phyloP scores from a whole-genome alignment of 352 stramenopile genomes.

The Globisporangium alternatum region DNA sequence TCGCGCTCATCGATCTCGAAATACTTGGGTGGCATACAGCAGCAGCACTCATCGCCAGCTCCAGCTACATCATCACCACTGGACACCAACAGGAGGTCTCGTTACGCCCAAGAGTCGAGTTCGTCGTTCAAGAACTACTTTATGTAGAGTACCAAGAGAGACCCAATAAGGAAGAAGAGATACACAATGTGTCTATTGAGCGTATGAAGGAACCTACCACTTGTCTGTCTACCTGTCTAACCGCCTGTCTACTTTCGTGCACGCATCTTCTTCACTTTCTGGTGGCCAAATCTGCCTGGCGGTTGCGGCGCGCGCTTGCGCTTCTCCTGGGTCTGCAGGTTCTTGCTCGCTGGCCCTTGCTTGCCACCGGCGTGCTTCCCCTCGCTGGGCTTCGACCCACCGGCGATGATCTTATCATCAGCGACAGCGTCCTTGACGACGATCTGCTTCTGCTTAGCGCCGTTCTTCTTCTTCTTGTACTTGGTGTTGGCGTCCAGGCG shows the following conservation, averaged over 20 bases:
- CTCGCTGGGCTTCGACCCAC: not conserved
- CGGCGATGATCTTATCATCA: constrained; percentile 5
- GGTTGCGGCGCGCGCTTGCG: constrained; percentile 19
- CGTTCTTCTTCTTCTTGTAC: constrained; percentile 31
- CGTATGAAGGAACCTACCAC: not conserved
- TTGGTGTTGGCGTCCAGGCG: constrained; percentile 46
- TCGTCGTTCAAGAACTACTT: constrained; percentile 26
- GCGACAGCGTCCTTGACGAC: not conserved
- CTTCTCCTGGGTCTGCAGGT: constrained; percentile 26
- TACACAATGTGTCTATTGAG: constrained; percentile 11
- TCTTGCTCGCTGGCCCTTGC: constrained; percentile 15
- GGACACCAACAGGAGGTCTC: constrained; percentile 15
- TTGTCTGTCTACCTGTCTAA: not conserved
- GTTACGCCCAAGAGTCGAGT: constrained; percentile 22
- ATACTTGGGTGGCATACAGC: constrained; percentile 22
- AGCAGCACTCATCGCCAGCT: not conserved
- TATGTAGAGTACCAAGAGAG: constrained; percentile 7
- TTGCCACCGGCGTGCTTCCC: constrained; percentile 5
- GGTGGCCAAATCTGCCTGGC: constrained; percentile 20
- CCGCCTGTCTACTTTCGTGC: constrained; percentile 11
- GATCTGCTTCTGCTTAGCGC: constrained; percentile 29
- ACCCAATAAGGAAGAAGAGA: not conserved
- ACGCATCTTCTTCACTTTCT: constrained; percentile 24
- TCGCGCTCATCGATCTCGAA: constrained; percentile 27
- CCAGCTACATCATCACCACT: not conserved